A percentile compares a stretch with the other conserved stretches of the same genome.
Conservation (phyloP, 75 land plant species). For the Selaginella tamariscina region DNA sequence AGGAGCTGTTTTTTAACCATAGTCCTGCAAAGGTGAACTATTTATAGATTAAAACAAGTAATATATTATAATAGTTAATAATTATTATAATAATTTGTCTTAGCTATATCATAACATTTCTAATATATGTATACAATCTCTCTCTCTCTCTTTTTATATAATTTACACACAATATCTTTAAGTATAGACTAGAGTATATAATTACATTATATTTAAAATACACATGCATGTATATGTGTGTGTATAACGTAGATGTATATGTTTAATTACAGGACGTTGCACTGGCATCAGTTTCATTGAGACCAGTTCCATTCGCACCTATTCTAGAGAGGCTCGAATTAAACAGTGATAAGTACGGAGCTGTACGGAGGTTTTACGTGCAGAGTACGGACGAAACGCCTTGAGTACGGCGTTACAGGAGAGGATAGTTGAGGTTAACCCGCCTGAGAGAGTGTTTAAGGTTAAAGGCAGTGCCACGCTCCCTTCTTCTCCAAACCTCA, state of each 20-base stretch:
- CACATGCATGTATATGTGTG: too few species aligned
- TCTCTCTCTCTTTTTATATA: neutral
- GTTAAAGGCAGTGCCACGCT: slow-evolving; percentile 79
- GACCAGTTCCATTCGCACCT: slow-evolving; percentile 83
- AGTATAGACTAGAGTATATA: too few species aligned
- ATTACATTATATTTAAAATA: too few species aligned
- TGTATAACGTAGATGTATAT: too few species aligned
- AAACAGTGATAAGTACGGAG: slow-evolving; percentile 54
- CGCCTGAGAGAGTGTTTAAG: slow-evolving; percentile 62
- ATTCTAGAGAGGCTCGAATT: slow-evolving; percentile 64
- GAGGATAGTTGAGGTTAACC: slow-evolving; percentile 38
- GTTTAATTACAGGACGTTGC: slow-evolving; percentile 54
- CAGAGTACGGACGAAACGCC: slow-evolving; percentile 69
- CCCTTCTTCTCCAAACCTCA: slow-evolving; percentile 97
- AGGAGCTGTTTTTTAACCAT: slow-evolving; percentile 65
- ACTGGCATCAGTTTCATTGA: slow-evolving; percentile 77
- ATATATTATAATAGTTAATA: too few species aligned
- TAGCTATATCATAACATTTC: too few species aligned
- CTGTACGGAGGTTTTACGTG: slow-evolving; percentile 58
- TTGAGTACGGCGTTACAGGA: slow-evolving; percentile 49
- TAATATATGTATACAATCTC: too few species aligned
- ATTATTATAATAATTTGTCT: too few species aligned
- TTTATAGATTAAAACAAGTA: neutral
- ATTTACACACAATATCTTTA: too few species aligned
- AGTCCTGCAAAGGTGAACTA: slow-evolving; percentile 70